phyloP scores from a whole-genome alignment of 129 eudicot genomes.

The Ambrosia artemisiifolia region DNA sequence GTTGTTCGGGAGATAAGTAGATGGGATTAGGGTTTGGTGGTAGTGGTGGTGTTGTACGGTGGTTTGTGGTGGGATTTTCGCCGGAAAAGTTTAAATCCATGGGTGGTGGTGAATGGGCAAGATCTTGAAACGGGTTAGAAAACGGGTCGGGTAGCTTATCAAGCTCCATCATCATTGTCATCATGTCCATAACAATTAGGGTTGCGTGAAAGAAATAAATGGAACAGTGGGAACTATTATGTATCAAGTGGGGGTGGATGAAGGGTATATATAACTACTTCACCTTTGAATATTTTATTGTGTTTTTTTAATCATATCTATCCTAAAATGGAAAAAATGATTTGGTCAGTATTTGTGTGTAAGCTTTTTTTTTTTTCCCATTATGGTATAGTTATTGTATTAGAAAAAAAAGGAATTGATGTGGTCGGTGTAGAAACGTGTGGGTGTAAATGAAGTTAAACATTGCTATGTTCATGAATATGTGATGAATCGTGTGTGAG shows the following conservation, averaged over 20 bases:
- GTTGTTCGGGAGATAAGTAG: neutral
- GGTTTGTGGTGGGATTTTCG: slow-evolving; percentile 19
- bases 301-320: neutral
- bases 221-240: slow-evolving; percentile 38
- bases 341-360: neutral
- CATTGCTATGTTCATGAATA: neutral
- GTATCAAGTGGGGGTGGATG: slow-evolving; percentile 30
- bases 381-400: neutral
- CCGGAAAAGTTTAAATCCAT: slow-evolving; percentile 30
- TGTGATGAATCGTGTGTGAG: neutral
- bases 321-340: neutral
- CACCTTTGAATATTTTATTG: slow-evolving; percentile 8
- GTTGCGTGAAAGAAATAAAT: slow-evolving; percentile 13
- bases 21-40: neutral
- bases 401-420: neutral
- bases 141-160: slow-evolving; percentile 43
- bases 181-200: slow-evolving; percentile 37
- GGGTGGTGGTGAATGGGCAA: slow-evolving; percentile 22
- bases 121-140: slow-evolving; percentile 30
- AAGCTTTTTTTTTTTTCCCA: neutral
- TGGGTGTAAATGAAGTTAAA: neutral
- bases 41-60: slow-evolving; percentile 23
- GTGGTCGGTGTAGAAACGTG: slow-evolving; percentile 11
- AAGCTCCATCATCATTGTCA: slow-evolving; percentile 43
- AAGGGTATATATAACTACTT: slow-evolving; percentile 35